These are phyloP conservation scores for Tulasnella calospora DNA, from an alignment of 768 basidiomycete species.

Conservation along the genomic window DNA sequence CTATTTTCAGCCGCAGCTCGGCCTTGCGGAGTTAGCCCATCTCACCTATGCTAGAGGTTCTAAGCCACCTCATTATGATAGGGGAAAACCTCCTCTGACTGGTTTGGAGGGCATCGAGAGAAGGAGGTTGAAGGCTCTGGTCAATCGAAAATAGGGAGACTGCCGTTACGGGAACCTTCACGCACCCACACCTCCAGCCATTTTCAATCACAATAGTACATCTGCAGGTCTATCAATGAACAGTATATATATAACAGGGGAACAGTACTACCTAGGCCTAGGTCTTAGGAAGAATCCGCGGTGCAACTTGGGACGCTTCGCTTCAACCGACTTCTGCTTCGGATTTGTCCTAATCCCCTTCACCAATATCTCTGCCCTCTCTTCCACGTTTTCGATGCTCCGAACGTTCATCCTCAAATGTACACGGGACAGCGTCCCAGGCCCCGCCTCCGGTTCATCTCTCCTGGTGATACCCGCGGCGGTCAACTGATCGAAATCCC, in stretches of 20 bases:
- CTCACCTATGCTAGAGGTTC: too few relatives aligned
- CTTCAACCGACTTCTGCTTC: not conserved
- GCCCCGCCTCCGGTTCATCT: not conserved
- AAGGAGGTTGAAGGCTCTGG: too few relatives aligned
- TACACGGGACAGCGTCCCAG: not conserved
- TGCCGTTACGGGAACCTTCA: too few relatives aligned
- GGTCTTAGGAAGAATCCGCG: not conserved
- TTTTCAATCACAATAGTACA: not conserved
- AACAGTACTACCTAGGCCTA: not conserved
- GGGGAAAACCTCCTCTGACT: too few relatives aligned
- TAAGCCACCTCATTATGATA: too few relatives aligned
- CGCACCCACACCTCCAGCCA: not conserved
- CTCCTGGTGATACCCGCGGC: not conserved
- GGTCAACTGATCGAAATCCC: constrained; percentile 13
- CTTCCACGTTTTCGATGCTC: not conserved
- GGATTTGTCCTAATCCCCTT: not conserved
- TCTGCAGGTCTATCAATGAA: not conserved
- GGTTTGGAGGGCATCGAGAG: too few relatives aligned
- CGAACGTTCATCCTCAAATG: constrained; percentile 12
- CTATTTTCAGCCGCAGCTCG: not conserved
- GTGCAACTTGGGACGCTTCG: not conserved
- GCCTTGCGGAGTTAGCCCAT: not conserved
- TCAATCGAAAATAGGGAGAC: too few relatives aligned
- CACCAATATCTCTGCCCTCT: constrained; percentile 6
- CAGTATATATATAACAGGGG: not conserved